A percentile compares a stretch with the other conserved stretches of the same genome.
phyloP scores from a whole-genome alignment of 495 filamentous ascomycete genomes.

The Tuber brumale region DNA sequence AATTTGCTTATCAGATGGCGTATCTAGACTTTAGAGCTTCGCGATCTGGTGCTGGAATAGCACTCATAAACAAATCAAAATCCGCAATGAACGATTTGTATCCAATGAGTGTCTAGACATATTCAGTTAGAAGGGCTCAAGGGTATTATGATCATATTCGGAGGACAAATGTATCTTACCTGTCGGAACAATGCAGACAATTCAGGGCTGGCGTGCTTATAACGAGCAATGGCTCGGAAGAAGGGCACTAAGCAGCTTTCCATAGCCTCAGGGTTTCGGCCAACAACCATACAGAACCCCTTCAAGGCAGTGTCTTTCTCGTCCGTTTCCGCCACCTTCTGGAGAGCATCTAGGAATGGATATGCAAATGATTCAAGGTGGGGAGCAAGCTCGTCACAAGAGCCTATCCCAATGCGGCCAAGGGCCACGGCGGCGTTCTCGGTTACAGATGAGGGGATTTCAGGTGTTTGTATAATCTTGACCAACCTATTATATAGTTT shows the following conservation, averaged over 20 bases:
- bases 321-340: conserved; percentile 77
- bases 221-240: conserved; percentile 75
- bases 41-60: conserved; percentile 58
- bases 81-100: conserved; percentile 82
- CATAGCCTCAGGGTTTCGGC: conserved; percentile 85
- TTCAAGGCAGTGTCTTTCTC: conserved; percentile 92
- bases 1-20: conserved; percentile 42
- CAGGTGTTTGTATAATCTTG: conserved; percentile 70
- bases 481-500: conserved; percentile 67
- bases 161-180: conserved; percentile 41
- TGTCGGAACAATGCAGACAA: conserved; percentile 47
- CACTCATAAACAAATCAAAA: conserved; percentile 70
- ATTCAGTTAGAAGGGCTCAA: conserved; percentile 35
- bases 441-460: conserved; percentile 81
- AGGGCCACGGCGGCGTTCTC: conserved; percentile 94
- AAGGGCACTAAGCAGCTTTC: conserved; percentile 74
- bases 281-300: conserved; percentile 78
- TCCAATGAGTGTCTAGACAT: conserved; percentile 64
- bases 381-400: conserved; percentile 67
- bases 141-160: conserved; percentile 1
- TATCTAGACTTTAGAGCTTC: conserved; percentile 50
- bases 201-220: conserved; percentile 51
- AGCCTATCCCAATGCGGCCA: conserved; percentile 80
- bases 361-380: conserved; percentile 74
- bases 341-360: conserved; percentile 73